These are phyloP conservation scores for Erysimum cheiranthoides DNA, from an alignment of 345 rosid species.

Conservation along the genomic window DNA sequence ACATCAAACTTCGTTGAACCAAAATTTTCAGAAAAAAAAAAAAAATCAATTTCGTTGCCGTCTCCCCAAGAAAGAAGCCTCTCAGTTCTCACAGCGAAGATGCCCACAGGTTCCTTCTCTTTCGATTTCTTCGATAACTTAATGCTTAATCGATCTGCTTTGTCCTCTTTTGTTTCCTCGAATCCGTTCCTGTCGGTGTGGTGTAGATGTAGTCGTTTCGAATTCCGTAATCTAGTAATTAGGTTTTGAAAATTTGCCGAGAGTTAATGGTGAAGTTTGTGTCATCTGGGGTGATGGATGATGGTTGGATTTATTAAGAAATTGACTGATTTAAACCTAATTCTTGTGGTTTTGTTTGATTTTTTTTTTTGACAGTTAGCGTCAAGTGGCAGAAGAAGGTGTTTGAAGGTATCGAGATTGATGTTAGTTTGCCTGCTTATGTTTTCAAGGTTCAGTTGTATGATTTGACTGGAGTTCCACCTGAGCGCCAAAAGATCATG, in stretches of 20 bases:
- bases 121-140: conserved; percentile 9
- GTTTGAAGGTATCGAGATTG: conserved; percentile 79
- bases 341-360: conserved; percentile 17
- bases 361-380: conserved; percentile 55
- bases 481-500: conserved; percentile 97
- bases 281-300: not conserved
- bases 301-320: not conserved
- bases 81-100: conserved; percentile 43
- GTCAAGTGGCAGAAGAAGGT: conserved; percentile 98
- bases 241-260: not conserved
- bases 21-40: not conserved
- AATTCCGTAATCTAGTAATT: conserved; percentile 16
- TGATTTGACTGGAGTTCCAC: conserved; percentile 94
- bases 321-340: conserved; percentile 3
- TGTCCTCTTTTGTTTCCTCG: not conserved
- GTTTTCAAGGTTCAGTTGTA: conserved; percentile 91
- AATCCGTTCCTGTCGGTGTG: conserved; percentile 16
- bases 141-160: not conserved
- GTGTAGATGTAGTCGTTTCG: not conserved
- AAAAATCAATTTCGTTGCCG: conserved; percentile 45
- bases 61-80: conserved; percentile 59
- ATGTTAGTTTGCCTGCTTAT: conserved; percentile 72
- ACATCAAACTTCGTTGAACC: conserved; percentile 24
- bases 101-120: conserved; percentile 61
- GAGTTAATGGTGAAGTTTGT: not conserved